Evolutionary conservation across 2,329 filamentous ascomycete species (phyloP).

Genomic region (Aspergillus texensis): DNA sequence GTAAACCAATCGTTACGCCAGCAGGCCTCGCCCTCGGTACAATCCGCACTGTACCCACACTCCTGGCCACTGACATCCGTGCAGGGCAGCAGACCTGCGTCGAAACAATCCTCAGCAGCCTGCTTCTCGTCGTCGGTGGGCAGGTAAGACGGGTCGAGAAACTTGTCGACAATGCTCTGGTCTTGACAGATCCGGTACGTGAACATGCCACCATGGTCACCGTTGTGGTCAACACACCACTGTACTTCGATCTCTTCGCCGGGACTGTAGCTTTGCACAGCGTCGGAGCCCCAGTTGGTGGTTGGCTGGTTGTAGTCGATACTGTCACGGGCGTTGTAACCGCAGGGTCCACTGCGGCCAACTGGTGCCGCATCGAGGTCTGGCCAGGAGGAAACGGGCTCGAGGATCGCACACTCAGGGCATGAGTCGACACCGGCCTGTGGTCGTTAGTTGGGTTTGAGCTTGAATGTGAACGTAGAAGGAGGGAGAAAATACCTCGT

Average conservation of each 20-base stretch:
- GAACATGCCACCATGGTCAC: constrained; percentile 62
- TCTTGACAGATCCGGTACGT: constrained; percentile 58
- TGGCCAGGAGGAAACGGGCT: constrained; percentile 56
- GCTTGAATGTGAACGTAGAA: neutral
- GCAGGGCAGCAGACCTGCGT: constrained; percentile 51
- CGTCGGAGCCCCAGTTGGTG: constrained; percentile 47
- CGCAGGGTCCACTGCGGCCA: constrained; percentile 54
- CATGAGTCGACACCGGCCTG: constrained; percentile 53
- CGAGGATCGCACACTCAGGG: constrained; percentile 58
- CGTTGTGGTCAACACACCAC: constrained; percentile 61
- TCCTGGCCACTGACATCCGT: constrained; percentile 54
- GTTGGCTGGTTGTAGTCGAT: constrained; percentile 57
- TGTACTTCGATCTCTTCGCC: constrained; percentile 54
- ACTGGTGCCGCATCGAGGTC: constrained; percentile 50
- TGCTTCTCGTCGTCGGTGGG: constrained; percentile 58
- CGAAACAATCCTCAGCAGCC: constrained; percentile 57
- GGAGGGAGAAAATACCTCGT: constrained; percentile 39
- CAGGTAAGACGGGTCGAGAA: constrained; percentile 51
- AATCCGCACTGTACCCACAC: constrained; percentile 55
- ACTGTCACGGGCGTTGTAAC: constrained; percentile 57
- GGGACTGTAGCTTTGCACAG: constrained; percentile 49
- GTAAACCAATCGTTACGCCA: constrained; percentile 59
- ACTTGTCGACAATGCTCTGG: constrained; percentile 54
- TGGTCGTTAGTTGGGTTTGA: neutral
- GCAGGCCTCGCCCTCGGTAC: constrained; percentile 47